Base-by-base conservation (phyloP, 495 filamentous ascomycete species). In the Astrothelium macrocarpum region DNA sequence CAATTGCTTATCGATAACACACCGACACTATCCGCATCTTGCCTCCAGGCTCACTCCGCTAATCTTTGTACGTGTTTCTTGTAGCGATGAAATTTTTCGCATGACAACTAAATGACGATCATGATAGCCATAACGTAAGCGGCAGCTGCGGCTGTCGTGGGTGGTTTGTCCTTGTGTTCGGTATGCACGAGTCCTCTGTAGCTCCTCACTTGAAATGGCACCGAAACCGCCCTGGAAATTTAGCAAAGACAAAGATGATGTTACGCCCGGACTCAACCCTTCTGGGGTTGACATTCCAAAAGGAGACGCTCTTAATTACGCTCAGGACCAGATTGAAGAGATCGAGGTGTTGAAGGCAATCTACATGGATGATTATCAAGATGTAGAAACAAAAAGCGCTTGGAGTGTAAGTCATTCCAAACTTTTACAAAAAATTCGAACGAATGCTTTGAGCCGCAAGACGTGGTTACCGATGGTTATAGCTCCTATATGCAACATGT, bases 341-440 rank as follows among this genome's bases (percentile, higher is more conserved):
- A 79, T 93, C 36, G 86, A 95, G 75, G 94, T 85, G 14, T 78
- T 98, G 59, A 80, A 87, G 62, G 90, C 95, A 4, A 96, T 98
- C 45, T 98, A 94, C 71, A 88, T 87, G 70, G 91, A 97, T 58
- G 94, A 97, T 71, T 97, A 88, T 71, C 77, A 85, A 68, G 83
- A 90, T 65, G 84, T 91, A 62, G 82, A 85, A 66, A 77, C 82
- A 31, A 84, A 86, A 70, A 85, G 84, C 49, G 91, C 91, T 43
- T 98, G 94, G 94, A 90, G 95, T 79, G 88, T 90, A 29, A 56
- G 49, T 56, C 23, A n/a, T 28, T 56, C 49, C 45, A 12, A 29
- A 20, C 9, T 56, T 20, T 56, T 7, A 12, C 16, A 56, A 3
- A 9, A 9, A 29, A 9, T 11, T n/a, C n/a, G n/a, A n/a, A n/a